Percentiles rank a stretch among this genome's conserved stretches.
Conservation (phyloP, 163 green algal genomes). For the Prototheca cutis region DNA sequence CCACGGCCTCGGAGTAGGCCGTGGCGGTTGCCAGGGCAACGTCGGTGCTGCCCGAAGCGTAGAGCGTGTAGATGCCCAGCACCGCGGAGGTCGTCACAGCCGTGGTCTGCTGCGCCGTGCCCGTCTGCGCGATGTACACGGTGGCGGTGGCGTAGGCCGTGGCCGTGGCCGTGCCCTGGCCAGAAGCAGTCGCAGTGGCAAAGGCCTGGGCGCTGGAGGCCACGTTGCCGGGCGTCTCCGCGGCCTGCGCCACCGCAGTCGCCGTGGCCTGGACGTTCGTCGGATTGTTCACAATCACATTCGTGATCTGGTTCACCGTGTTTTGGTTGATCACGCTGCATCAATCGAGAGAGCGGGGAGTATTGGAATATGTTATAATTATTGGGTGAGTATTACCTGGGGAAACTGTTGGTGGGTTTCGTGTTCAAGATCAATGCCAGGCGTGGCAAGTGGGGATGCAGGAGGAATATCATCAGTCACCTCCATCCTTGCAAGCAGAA, state of each 20-base stretch:
- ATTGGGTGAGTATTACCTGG: too few species aligned
- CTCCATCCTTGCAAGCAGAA: too few species aligned
- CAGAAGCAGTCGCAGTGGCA: neutral
- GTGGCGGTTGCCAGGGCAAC: neutral
- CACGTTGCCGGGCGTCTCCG: neutral
- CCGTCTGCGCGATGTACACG: neutral
- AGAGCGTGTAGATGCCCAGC: constrained; percentile 2
- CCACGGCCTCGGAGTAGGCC: neutral
- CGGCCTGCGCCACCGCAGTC: neutral
- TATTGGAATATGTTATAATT: too few species aligned
- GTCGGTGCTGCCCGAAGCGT: neutral
- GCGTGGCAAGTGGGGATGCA: too few species aligned
- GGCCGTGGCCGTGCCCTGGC: neutral
- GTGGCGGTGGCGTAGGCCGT: neutral
- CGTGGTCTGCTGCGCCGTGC: neutral
- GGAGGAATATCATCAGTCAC: too few species aligned
- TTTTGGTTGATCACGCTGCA: too few species aligned
- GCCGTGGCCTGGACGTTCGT: neutral
- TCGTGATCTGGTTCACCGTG: neutral
- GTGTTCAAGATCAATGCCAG: too few species aligned
- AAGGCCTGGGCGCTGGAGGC: neutral
- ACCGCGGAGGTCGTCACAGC: neutral
- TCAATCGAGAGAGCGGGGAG: too few species aligned
- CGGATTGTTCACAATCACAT: neutral
- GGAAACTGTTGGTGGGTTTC: too few species aligned